Percentiles rank a stretch among this genome's conserved stretches.
Evolutionary conservation across 345 rosid genomes (phyloP).

Genomic region (Raphanus raphanistrum): DNA sequence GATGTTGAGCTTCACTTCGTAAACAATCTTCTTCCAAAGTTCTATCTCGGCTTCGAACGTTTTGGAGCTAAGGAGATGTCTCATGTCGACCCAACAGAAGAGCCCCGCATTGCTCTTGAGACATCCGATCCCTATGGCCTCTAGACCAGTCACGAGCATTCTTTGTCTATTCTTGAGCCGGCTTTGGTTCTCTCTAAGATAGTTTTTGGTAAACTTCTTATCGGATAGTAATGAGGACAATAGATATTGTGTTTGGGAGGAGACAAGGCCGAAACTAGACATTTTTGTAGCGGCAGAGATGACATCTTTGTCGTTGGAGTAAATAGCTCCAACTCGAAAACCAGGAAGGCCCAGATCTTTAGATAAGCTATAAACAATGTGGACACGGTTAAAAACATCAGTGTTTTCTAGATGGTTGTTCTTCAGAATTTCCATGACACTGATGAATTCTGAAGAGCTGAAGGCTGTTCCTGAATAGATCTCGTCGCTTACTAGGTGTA

Average conservation of each 20-base stretch:
- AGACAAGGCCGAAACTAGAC: slow-evolving; percentile 81
- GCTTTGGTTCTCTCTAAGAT: slow-evolving; percentile 55
- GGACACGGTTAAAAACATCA: slow-evolving; percentile 53
- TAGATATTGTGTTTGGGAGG: slow-evolving; percentile 75
- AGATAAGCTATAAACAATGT: slow-evolving; percentile 67
- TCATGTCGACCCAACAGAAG: slow-evolving; percentile 82
- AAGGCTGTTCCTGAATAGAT: slow-evolving; percentile 71
- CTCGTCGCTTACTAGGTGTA: slow-evolving; percentile 73
- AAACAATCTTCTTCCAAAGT: slow-evolving; percentile 71
- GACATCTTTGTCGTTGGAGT: slow-evolving; percentile 64
- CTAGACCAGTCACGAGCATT: slow-evolving; percentile 55
- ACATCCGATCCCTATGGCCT: slow-evolving; percentile 52
- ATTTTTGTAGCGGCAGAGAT: slow-evolving; percentile 77
- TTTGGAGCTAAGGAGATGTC: slow-evolving; percentile 55
- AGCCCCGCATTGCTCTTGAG: slow-evolving; percentile 69
- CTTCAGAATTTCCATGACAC: slow-evolving; percentile 56
- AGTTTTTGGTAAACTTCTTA: slow-evolving; percentile 55
- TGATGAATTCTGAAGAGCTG: slow-evolving; percentile 52
- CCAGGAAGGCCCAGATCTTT: slow-evolving; percentile 85
- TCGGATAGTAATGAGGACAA: slow-evolving; percentile 63
- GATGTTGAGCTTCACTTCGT: slow-evolving; percentile 55
- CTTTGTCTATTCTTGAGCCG: slow-evolving; percentile 50
- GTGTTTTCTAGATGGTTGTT: slow-evolving; percentile 41
- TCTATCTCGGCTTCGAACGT: slow-evolving; percentile 70
- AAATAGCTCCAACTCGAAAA: slow-evolving; percentile 79